Conservation (phyloP, 2,329 filamentous ascomycete species). For the Stemphylium vesicarium region DNA sequence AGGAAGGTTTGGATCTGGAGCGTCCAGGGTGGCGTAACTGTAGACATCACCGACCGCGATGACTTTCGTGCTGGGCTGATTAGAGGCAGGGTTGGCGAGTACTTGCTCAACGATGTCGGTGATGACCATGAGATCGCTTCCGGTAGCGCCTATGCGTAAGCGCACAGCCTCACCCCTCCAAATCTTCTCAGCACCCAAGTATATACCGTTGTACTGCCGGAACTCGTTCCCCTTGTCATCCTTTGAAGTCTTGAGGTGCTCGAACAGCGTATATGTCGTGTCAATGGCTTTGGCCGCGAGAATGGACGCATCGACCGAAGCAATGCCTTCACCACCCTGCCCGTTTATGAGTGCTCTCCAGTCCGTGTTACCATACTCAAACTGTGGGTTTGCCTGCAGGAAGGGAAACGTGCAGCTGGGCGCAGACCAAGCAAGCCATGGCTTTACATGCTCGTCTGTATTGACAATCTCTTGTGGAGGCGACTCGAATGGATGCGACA, state of each 20-base stretch:
- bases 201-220: slow-evolving; percentile 60
- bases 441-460: slow-evolving; percentile 55
- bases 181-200: slow-evolving; percentile 64
- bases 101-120: slow-evolving; percentile 53
- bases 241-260: slow-evolving; percentile 50
- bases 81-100: slow-evolving; percentile 13
- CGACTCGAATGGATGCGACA: slow-evolving; percentile 54
- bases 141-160: slow-evolving; percentile 51
- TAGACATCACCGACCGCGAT: slow-evolving; percentile 60
- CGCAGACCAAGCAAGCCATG: slow-evolving; percentile 65
- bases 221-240: slow-evolving; percentile 50
- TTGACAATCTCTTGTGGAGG: slow-evolving; percentile 52
- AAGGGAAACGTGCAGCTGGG: slow-evolving; percentile 57
- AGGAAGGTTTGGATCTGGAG: slow-evolving; percentile 36
- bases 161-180: slow-evolving; percentile 66
- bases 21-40: slow-evolving; percentile 50
- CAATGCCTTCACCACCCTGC: slow-evolving; percentile 56
- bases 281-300: slow-evolving; percentile 63
- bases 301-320: slow-evolving; percentile 64
- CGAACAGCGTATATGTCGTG: slow-evolving; percentile 61
- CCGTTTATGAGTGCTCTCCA: slow-evolving; percentile 56
- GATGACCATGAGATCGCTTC: slow-evolving; percentile 58
- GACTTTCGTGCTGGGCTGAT: slow-evolving; percentile 40
- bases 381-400: slow-evolving; percentile 50
- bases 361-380: slow-evolving; percentile 58